Conservation (phyloP, 805 yeast species). For the Ogataea dorogensis region DNA sequence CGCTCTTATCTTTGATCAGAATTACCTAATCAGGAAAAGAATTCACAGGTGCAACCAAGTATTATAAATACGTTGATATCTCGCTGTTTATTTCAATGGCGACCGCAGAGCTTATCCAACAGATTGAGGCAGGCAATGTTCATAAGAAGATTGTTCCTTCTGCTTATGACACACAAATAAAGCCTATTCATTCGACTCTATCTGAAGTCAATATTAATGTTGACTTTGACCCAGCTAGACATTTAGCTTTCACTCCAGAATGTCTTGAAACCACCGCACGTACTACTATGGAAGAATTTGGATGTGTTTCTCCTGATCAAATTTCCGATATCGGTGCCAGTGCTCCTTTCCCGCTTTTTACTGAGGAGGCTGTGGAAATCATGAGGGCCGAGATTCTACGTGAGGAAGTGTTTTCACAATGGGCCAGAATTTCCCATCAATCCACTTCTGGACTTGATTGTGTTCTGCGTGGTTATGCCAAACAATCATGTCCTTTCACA, state of each 20-base stretch:
- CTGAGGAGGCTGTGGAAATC: conserved; percentile 56
- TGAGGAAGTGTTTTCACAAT: conserved; percentile 44
- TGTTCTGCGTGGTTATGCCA: conserved; percentile 50
- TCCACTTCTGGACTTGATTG: conserved; percentile 53
- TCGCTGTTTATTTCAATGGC: conserved; percentile 23
- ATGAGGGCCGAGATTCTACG: conserved; percentile 56
- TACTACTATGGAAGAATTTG: conserved; percentile 50
- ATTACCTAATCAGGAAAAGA: conserved; percentile 7
- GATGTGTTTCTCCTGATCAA: conserved; percentile 43
- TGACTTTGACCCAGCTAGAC: conserved; percentile 39
- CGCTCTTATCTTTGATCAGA: conserved; percentile 3
- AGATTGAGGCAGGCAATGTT: conserved; percentile 37
- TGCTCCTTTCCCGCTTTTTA: conserved; percentile 60
- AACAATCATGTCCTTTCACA: conserved; percentile 47
- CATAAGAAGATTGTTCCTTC: conserved; percentile 36
- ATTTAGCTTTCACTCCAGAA: conserved; percentile 38
- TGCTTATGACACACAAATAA: conserved; percentile 35
- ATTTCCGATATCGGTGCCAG: conserved; percentile 55
- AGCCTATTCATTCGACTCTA: conserved; percentile 28
- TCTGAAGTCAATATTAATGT: conserved; percentile 26
- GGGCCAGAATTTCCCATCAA: conserved; percentile 41
- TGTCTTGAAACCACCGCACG: conserved; percentile 36
- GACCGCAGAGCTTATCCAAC: conserved; percentile 33
- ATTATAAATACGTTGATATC: conserved; percentile 5
- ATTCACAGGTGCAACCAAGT: conserved; percentile 1